Evolutionary conservation across 495 filamentous ascomycete species (phyloP), one percentile per base, ranked within the genome.

Genomic region (Lasiosphaeria ovina): DNA sequence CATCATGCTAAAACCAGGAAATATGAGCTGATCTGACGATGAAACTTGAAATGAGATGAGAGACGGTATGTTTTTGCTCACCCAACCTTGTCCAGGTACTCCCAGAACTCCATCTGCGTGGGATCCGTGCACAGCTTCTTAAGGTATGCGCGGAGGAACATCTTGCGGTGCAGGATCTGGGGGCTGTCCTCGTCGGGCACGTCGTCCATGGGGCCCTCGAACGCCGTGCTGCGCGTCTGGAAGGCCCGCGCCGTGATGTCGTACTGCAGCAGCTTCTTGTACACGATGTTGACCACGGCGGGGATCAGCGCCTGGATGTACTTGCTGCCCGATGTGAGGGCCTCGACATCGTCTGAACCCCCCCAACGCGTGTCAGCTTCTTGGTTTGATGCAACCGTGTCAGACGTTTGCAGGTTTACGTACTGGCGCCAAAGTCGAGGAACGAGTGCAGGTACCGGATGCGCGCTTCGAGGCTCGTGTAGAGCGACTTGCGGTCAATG

Each of bases 31-130:
- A 42, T 42, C 8, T 14, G 14, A 8, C 14, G 8, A 3, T 42
- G 8, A 42, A 9, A 42, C 38, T 9, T 14, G 14, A 9, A 14
- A 9, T 42, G 8, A 9, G 7, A 9, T 42, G 38, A 14, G 12
- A 45, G 6, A 14, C 6, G 6, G 9, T 3, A 32, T 4, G 48
- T 9, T 10, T 49, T 1, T 7, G 62, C 73, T 72, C 45, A 76
- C 78, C 88, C 89, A 34, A 92, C 88, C 73, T 90, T 92, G 71
- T 90, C 85, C 40, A 91, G 72, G 69, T 91, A 92, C 60, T 88
- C 80, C 87, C 87, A 92, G 66, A 89, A 91, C 55, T 89, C 86
- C 78, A 87, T 85, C 62, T 82, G 83, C 42, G 82, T 84, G 0
- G 88, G 88, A 65, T 91, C 88, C 11, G 83, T 84, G 68, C 87